Conservation (phyloP, 2,329 filamentous ascomycete species). For the Apiospora malaysiana region DNA sequence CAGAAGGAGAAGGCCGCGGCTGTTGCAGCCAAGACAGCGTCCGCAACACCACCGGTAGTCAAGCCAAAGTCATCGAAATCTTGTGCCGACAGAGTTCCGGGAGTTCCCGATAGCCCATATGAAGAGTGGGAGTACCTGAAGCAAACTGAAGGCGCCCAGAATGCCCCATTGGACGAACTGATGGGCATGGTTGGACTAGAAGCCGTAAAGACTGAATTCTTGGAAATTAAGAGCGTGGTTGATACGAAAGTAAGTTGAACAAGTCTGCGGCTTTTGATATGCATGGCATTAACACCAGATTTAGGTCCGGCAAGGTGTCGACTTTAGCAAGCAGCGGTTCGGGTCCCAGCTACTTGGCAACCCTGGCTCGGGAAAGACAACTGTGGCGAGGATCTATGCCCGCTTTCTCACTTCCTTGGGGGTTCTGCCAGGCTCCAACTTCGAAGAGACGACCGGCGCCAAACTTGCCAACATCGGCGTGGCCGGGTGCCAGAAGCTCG, state of each 20-base stretch:
- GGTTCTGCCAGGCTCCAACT: slow-evolving; percentile 63
- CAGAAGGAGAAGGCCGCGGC: slow-evolving; percentile 23
- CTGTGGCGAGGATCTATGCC: slow-evolving; percentile 73
- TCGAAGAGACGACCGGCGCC: slow-evolving; percentile 73
- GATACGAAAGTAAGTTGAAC: slow-evolving; percentile 51
- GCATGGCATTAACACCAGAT: neutral
- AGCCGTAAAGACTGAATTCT: slow-evolving; percentile 67
- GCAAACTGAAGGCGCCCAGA: slow-evolving; percentile 53
- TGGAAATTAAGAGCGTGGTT: slow-evolving; percentile 67
- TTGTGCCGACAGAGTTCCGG: neutral
- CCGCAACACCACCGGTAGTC: neutral
- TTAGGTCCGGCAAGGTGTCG: slow-evolving; percentile 58
- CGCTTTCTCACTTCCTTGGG: slow-evolving; percentile 67
- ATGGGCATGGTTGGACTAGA: slow-evolving; percentile 78
- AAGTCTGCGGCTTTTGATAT: neutral
- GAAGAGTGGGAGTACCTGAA: slow-evolving; percentile 70
- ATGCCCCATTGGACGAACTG: slow-evolving; percentile 62
- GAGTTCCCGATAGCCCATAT: slow-evolving; percentile 39
- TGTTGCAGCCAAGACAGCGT: slow-evolving; percentile 1
- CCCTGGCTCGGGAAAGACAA: slow-evolving; percentile 76
- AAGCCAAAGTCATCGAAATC: slow-evolving; percentile 11
- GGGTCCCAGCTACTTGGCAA: slow-evolving; percentile 72
- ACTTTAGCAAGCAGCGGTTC: slow-evolving; percentile 64
- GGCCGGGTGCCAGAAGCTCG: slow-evolving; percentile 58
- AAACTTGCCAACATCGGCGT: slow-evolving; percentile 69